Evolutionary conservation across 768 basidiomycete genomes (phyloP), one percentile per base, ranked within the genome.

Genomic region (Asterophora lycoperdoides): DNA sequence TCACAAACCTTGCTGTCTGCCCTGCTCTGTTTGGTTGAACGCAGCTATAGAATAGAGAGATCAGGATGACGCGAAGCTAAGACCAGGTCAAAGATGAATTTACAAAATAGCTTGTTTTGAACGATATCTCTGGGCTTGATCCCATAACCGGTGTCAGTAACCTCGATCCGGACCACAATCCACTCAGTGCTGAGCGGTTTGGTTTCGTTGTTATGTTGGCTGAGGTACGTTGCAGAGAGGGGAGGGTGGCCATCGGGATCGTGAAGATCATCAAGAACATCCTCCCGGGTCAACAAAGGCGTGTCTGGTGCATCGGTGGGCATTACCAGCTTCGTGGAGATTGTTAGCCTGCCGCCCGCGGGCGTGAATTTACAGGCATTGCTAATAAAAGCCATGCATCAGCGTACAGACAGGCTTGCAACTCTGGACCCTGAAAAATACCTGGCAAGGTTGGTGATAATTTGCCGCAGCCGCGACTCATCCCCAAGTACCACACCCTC

Each of bases 381-480:
- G 56, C 85, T 84, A 39, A 19, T 32, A 28, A 45, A 32, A n/a
- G 15, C 37, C 38, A 35, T 36, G 23, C 23, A 23, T 23, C 23
- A 23, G 23, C 6, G 23, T 23, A 6, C 23, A 23, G 23, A 23
- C 3, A 23, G 23, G 23, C 23, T 6, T 37, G 45, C 35, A 51
- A 11, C 23, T 6, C 6, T 8, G 6, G 5, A 39, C 20, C 29
- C 18, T 5, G 34, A 29, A 17, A 19, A 14, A 20, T 53, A 73
- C 88, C 86, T 89, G 5, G 89, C 84, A 39, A 94, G 80, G 63
- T 93, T 93, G 41, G 86, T 91, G 63, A 86, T 76, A 44, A 90
- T 81, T 65, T 91, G 89, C 57, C 89, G 76, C 43, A 92, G 62
- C 11, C 91, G 79, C 39, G 84, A 84, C 59, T 92, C 89, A 61